Percentiles rank a stretch among this genome's conserved stretches.
Conservation (phyloP, 2,329 filamentous ascomycete genomes). For the Xylaria sp. region DNA sequence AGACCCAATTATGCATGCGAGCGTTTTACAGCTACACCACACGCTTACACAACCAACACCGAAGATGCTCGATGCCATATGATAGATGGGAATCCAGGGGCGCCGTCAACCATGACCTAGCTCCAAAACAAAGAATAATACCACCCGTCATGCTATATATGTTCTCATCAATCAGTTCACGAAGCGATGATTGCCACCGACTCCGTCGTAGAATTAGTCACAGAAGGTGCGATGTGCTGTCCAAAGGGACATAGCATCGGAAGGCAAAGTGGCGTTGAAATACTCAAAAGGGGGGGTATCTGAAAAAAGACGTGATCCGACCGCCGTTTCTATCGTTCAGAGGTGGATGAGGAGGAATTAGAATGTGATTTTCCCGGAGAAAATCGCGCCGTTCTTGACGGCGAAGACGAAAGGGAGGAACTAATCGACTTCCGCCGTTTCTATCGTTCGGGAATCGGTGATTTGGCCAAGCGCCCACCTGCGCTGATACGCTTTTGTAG, state of each 20-base stretch:
- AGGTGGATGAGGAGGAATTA: slow-evolving; percentile 45
- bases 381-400: slow-evolving; percentile 35
- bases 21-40: slow-evolving; percentile 8
- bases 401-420: slow-evolving; percentile 40
- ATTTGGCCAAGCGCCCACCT: slow-evolving; percentile 75
- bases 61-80: slow-evolving; percentile 28
- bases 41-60: slow-evolving; percentile 31
- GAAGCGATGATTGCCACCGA: slow-evolving; percentile 22
- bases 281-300: slow-evolving; percentile 45
- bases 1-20: slow-evolving; percentile 11
- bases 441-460: slow-evolving; percentile 66
- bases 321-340: slow-evolving; percentile 50
- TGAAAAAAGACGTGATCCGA: slow-evolving; percentile 46
- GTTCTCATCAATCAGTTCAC: slow-evolving; percentile 29
- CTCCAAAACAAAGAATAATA: slow-evolving; percentile 25
- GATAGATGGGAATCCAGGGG: slow-evolving; percentile 31
- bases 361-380: slow-evolving; percentile 43
- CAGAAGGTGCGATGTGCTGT: slow-evolving; percentile 32
- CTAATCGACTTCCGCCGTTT: slow-evolving; percentile 49
- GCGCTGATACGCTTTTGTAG: slow-evolving; percentile 83
- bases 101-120: slow-evolving; percentile 29
- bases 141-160: slow-evolving; percentile 25
- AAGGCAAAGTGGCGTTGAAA: slow-evolving; percentile 43
- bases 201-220: slow-evolving; percentile 38
- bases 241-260: slow-evolving; percentile 40